Base-by-base conservation (phyloP, 129 eudicot genomes). In the Artemisia annua region DNA sequence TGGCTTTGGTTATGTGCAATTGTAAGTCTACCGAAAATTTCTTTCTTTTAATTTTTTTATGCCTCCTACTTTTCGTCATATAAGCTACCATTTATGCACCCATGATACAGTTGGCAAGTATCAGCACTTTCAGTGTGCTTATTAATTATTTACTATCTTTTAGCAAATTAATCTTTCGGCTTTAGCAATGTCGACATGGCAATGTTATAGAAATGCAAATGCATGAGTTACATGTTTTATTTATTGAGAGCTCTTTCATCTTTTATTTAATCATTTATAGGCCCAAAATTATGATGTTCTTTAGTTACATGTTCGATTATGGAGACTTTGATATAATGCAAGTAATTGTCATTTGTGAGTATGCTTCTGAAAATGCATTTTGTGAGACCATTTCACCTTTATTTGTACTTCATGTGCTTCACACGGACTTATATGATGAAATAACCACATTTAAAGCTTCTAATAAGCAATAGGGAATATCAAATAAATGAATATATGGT, bases 1-100 rank as follows among this genome's bases (percentile, higher is more conserved):
- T 17, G 98, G 98, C 55, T 69, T 90, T 81, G 98, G 83, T 72
- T 89, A 69, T 87, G 98, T 93, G 74, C 98, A 93, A 74, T 93
- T 93, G 98, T 93, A 88, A 86, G 98, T 84, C 61, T 56, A 17
- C 43, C 1, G 57, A 69, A 56, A 65, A 48, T 11, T 28, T 51
- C 35, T 51, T 26, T 60, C 4, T 62, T 70, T 44, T 6, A 10
- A n/a, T n/a, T 14, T 48, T 9, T 13, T 9, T 51, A 16, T 14
- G 43, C 20, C 32, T 12, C 35, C 19, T 51, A 10, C 32, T 24
- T 48, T 19, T 28, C 57, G 69, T 22, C 5, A 12, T 12, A n/a
- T 26, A 70, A 43, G 20, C 20, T 53, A 22, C 20, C 22, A 51
- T 30, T 3, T 13, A 58, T 46, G 46, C 62, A 50, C 15, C 55